Evolutionary conservation across 2,329 filamentous ascomycete species (phyloP).

Genomic region (Fusarium anthophilum): DNA sequence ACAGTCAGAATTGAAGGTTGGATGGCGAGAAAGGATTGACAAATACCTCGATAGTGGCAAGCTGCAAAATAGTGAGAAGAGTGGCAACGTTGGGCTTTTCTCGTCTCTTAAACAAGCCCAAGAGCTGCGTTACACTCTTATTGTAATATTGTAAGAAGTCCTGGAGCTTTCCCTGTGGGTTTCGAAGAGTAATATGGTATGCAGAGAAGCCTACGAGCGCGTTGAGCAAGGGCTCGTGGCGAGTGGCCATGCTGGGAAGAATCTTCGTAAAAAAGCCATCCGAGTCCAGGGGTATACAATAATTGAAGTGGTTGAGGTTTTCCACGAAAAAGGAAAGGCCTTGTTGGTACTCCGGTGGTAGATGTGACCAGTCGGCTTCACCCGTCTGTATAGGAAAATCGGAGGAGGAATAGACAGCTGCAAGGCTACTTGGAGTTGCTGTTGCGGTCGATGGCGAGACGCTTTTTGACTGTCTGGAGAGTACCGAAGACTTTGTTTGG

Average conservation of each 20-base stretch:
- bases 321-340: constrained; percentile 83
- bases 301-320: constrained; percentile 83
- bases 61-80: constrained; percentile 86
- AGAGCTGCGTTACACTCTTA: constrained; percentile 80
- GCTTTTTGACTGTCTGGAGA: constrained; percentile 53
- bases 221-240: constrained; percentile 82
- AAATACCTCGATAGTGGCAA: constrained; percentile 89
- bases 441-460: constrained; percentile 64
- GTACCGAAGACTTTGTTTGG: constrained; percentile 21
- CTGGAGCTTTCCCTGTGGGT: constrained; percentile 76
- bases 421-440: constrained; percentile 45
- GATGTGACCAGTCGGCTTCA: constrained; percentile 62
- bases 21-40: constrained; percentile 1
- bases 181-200: constrained; percentile 81
- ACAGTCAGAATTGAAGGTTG: constrained; percentile 17
- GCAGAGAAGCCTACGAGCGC: constrained; percentile 88
- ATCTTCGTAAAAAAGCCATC: constrained; percentile 78
- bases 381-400: constrained; percentile 40
- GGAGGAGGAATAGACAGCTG: constrained; percentile 43
- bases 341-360: constrained; percentile 76
- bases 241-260: constrained; percentile 76
- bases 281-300: constrained; percentile 77
- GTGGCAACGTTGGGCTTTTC: constrained; percentile 78
- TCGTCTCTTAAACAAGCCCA: constrained; percentile 74
- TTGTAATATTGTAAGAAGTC: constrained; percentile 93